These are phyloP conservation scores for Thalia dealbata DNA, from an alignment of 176 grass and related monocot genomes.

Conservation along the genomic window DNA sequence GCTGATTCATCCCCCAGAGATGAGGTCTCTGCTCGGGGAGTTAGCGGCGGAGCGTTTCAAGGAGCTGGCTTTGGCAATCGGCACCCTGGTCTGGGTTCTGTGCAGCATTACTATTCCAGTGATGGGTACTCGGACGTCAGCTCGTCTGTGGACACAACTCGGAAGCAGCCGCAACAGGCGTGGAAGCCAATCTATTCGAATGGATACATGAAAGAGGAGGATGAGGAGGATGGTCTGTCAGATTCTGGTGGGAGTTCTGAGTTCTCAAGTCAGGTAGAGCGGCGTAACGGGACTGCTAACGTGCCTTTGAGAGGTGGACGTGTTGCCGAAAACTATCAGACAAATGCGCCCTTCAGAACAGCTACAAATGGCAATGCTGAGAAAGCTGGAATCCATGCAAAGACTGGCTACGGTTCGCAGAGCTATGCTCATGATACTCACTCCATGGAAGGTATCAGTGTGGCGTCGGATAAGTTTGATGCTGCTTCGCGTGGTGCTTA, in stretches of 20 bases:
- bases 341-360: slow-evolving; percentile 28
- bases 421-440: neutral
- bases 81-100: slow-evolving; percentile 28
- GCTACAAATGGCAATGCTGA: slow-evolving; percentile 29
- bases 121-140: slow-evolving; percentile 87
- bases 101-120: slow-evolving; percentile 61
- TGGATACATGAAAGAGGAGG: slow-evolving; percentile 36
- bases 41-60: slow-evolving; percentile 23
- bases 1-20: slow-evolving; percentile 58
- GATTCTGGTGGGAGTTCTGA: slow-evolving; percentile 71
- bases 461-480: slow-evolving; percentile 1
- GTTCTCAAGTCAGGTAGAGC: slow-evolving; percentile 43
- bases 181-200: slow-evolving; percentile 29
- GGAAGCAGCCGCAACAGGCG: slow-evolving; percentile 29
- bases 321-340: slow-evolving; percentile 33
- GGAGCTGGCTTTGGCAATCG: slow-evolving; percentile 12
- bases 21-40: slow-evolving; percentile 17
- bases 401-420: neutral
- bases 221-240: slow-evolving; percentile 48
- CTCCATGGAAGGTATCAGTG: neutral
- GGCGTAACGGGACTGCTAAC: slow-evolving; percentile 19
- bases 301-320: slow-evolving; percentile 43
- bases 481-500: slow-evolving; percentile 4
- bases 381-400: slow-evolving; percentile 20
- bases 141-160: slow-evolving; percentile 68